Conservation (phyloP, 345 rosid species). For the Melastoma malabathricum region DNA sequence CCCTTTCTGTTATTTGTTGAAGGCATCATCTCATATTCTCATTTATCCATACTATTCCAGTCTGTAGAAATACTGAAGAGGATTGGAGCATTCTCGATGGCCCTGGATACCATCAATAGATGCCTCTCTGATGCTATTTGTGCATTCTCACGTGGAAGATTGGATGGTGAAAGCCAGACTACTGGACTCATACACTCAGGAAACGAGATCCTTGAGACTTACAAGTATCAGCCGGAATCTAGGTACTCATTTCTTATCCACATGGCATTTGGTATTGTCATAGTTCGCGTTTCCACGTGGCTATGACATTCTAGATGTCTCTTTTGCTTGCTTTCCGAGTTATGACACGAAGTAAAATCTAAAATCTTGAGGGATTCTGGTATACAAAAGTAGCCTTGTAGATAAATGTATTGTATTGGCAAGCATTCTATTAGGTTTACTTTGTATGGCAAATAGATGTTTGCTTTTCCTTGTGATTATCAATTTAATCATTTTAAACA, state of each 20-base stretch:
- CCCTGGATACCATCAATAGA: slow-evolving; percentile 75
- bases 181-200: slow-evolving; percentile 85
- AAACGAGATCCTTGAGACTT: slow-evolving; percentile 71
- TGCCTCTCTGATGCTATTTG: slow-evolving; percentile 88
- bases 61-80: slow-evolving; percentile 86
- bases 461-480: background rate
- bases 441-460: background rate
- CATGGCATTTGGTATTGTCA: background rate
- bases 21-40: background rate
- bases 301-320: no score
- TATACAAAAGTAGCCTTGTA: no score
- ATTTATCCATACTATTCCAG: slow-evolving; percentile 19
- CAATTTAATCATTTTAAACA: slow-evolving; percentile 1
- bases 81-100: slow-evolving; percentile 85
- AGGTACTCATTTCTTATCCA: slow-evolving; percentile 27
- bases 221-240: slow-evolving; percentile 75
- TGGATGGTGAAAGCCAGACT: slow-evolving; percentile 83
- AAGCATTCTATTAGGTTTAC: no score
- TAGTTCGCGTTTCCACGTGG: no score
- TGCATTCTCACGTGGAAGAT: slow-evolving; percentile 67
- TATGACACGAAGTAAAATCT: no score
- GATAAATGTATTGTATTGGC: no score
- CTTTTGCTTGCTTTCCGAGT: no score
- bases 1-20: no score
- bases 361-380: no score